A percentile compares a stretch with the other conserved stretches of the same genome.
Conservation (phyloP, 441 rosid species). For the Bruguiera hainesii region DNA sequence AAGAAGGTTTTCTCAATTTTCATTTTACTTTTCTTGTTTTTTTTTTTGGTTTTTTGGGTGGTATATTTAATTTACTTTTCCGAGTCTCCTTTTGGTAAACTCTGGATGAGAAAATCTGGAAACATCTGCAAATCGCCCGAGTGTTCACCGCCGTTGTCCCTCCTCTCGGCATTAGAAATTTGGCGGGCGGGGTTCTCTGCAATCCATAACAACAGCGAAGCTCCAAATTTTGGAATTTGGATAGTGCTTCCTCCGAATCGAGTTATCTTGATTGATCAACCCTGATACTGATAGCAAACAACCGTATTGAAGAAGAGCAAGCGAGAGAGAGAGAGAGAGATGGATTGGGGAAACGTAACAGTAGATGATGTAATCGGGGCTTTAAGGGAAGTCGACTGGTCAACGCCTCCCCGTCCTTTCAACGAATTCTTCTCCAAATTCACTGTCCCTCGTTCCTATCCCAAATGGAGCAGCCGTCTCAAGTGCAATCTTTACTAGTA, state of each 20-base stretch:
- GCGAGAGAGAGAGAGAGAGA: conserved; percentile 14
- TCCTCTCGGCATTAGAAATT: too few species aligned
- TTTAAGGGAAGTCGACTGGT: conserved; percentile 94
- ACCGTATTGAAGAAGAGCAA: too few species aligned
- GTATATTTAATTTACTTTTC: background rate
- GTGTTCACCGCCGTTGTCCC: background rate
- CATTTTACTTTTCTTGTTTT: too few species aligned
- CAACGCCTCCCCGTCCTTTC: conserved; percentile 83
- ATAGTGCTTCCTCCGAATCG: too few species aligned
- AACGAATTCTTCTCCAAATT: conserved; percentile 85
- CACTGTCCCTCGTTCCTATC: conserved; percentile 68
- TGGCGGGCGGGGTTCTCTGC: too few species aligned
- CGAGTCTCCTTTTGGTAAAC: too few species aligned
- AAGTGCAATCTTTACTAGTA: conserved; percentile 99
- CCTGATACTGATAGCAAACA: too few species aligned
- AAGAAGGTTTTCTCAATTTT: too few species aligned
- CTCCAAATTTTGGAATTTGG: background rate
- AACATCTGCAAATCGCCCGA: background rate
- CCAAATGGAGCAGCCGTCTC: conserved; percentile 93
- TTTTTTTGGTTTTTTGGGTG: background rate
- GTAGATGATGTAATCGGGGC: conserved; percentile 90
- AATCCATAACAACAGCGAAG: too few species aligned
- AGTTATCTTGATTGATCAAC: background rate
- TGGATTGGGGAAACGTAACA: conserved; percentile 99
- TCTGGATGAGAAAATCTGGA: conserved; percentile 3